Conservation (phyloP, 352 stramenopile genomes). For the Blastocystis sp. region DNA sequence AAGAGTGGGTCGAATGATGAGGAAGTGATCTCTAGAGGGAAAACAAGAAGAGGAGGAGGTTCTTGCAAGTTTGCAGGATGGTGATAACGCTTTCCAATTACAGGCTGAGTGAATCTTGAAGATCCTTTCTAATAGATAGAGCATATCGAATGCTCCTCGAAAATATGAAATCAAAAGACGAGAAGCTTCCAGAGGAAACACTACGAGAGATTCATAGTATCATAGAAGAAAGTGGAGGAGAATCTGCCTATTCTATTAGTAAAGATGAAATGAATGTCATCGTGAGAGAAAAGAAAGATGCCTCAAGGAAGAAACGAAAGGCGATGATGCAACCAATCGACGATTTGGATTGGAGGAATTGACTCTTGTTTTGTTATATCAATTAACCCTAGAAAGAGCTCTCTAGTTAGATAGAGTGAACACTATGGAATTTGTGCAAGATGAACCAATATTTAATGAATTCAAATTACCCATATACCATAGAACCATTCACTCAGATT, state of each 20-base stretch:
- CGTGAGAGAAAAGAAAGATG: slow-evolving; percentile 7
- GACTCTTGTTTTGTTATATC: not conserved
- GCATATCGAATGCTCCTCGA: slow-evolving; percentile 52
- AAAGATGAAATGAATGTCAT: slow-evolving; percentile 53
- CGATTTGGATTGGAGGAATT: slow-evolving; percentile 35
- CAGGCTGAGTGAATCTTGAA: not conserved
- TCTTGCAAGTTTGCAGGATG: not conserved
- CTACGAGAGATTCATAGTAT: slow-evolving; percentile 41
- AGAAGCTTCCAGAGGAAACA: slow-evolving; percentile 12
- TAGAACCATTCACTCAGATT: not conserved
- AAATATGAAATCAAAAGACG: slow-evolving; percentile 29
- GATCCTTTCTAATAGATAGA: not conserved
- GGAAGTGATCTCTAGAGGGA: not conserved
- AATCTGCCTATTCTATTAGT: not conserved
- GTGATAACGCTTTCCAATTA: slow-evolving; percentile 12
- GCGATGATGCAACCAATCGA: not conserved
- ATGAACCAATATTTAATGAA: not conserved
- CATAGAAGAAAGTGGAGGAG: slow-evolving; percentile 8
- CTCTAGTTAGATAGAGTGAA: not conserved
- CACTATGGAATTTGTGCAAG: not conserved
- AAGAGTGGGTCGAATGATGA: not conserved
- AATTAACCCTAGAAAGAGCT: not conserved
- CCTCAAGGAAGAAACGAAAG: slow-evolving; percentile 16
- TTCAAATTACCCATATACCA: not conserved
- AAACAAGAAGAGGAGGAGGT: slow-evolving; percentile 35